These are phyloP conservation scores for Termitomyces sp. DNA, from an alignment of 768 basidiomycete species.

Conservation along the genomic window DNA sequence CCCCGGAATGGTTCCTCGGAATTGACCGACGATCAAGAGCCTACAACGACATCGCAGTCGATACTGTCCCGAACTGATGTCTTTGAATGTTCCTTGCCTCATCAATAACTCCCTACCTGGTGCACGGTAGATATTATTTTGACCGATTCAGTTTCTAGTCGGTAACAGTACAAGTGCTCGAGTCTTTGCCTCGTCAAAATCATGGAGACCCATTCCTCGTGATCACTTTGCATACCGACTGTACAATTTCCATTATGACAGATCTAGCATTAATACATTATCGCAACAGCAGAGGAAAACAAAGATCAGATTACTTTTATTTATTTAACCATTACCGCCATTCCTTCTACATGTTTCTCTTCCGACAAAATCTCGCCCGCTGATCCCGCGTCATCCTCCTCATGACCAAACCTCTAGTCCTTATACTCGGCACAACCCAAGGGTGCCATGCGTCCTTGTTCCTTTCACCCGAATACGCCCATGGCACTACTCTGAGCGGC, in stretches of 20 bases:
- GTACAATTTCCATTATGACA: not conserved
- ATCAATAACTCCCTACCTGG: not conserved
- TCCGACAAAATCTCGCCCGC: not conserved
- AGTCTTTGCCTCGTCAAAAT: too few species aligned
- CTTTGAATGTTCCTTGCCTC: not conserved
- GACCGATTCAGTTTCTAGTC: not conserved
- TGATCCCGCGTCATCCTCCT: not conserved
- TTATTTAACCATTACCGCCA: not conserved
- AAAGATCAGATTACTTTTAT: not conserved
- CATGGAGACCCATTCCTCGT: too few species aligned
- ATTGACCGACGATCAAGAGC: not conserved
- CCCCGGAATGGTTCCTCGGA: not conserved
- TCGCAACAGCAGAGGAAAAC: not conserved
- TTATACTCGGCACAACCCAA: conserved; percentile 9
- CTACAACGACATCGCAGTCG: not conserved
- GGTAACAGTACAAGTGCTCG: not conserved
- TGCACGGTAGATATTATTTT: not conserved
- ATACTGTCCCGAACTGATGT: not conserved
- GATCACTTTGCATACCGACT: not conserved
- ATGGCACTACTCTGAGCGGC: conserved; percentile 8
- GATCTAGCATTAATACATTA: not conserved
- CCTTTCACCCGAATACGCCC: conserved; percentile 4
- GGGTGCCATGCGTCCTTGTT: not conserved
- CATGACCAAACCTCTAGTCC: conserved; percentile 6
- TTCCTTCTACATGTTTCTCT: not conserved